Percentiles rank a stretch among this genome's conserved stretches.
Evolutionary conservation across 108 stramenopile species (phyloP).

Genomic region (Schizochytrium sp.): DNA sequence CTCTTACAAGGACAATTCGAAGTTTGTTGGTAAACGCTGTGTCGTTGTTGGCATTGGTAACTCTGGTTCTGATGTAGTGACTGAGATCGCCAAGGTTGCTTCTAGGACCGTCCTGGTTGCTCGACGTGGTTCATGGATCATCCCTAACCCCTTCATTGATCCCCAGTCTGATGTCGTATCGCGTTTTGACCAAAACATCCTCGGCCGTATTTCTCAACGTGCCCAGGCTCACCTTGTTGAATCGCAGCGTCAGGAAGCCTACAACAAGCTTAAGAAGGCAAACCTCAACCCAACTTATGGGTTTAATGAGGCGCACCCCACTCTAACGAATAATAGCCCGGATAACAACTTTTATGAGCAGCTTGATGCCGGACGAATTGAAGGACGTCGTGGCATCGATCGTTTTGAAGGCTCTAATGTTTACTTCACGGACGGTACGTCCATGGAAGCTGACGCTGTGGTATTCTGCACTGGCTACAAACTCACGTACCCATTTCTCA

Average conservation of each 20-base stretch:
- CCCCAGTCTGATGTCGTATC: neutral
- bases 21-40: conserved; percentile 12
- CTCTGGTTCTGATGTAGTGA: neutral
- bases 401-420: conserved; percentile 1
- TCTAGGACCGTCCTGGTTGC: neutral
- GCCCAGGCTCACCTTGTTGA: neutral
- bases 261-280: conserved; percentile 1
- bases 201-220: neutral
- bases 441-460: neutral
- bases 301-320: neutral
- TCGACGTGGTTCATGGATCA: conserved; percentile 10
- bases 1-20: conserved; percentile 6
- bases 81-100: conserved; percentile 21
- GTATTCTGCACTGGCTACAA: conserved; percentile 24
- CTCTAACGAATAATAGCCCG: neutral
- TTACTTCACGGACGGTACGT: conserved; percentile 1
- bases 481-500: neutral
- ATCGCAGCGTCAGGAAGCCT: neutral
- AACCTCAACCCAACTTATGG: neutral
- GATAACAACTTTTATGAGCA: neutral
- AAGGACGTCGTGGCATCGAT: conserved; percentile 22
- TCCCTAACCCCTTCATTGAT: neutral
- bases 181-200: neutral
- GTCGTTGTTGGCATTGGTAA: conserved; percentile 24
- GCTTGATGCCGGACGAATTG: neutral